Evolutionary conservation across 441 rosid genomes (phyloP).

Genomic region (Corymbia citriodora): DNA sequence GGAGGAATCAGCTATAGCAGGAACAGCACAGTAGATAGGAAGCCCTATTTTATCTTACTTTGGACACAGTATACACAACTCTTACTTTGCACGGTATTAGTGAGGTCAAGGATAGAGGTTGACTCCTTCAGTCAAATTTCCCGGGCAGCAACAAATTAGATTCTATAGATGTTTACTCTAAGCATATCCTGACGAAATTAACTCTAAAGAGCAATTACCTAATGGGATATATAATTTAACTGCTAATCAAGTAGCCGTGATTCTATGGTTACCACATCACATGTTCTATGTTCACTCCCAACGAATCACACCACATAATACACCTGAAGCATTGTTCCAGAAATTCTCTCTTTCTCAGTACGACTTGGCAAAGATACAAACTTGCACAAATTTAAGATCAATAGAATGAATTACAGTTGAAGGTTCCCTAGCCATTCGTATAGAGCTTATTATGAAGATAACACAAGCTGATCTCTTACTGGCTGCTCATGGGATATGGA

Average conservation of each 20-base stretch:
- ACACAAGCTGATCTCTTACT: not conserved
- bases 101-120: not conserved
- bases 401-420: not conserved
- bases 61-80: not conserved
- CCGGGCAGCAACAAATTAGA: not conserved
- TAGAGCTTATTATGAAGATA: not conserved
- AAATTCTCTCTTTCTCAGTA: not conserved
- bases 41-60: not conserved
- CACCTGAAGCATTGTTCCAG: not conserved
- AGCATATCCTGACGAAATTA: not conserved
- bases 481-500: slow-evolving; percentile 2
- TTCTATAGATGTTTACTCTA: not conserved
- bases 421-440: not conserved
- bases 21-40: not conserved
- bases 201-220: not conserved
- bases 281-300: not conserved
- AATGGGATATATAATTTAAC: not conserved
- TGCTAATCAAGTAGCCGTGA: not conserved
- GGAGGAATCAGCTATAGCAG: not conserved
- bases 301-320: not conserved
- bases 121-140: not conserved
- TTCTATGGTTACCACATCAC: not conserved
- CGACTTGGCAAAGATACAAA: not conserved
- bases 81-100: not conserved
- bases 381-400: not conserved